phyloP scores from a whole-genome alignment of 768 basidiomycete genomes.

The Terana coerulea region DNA sequence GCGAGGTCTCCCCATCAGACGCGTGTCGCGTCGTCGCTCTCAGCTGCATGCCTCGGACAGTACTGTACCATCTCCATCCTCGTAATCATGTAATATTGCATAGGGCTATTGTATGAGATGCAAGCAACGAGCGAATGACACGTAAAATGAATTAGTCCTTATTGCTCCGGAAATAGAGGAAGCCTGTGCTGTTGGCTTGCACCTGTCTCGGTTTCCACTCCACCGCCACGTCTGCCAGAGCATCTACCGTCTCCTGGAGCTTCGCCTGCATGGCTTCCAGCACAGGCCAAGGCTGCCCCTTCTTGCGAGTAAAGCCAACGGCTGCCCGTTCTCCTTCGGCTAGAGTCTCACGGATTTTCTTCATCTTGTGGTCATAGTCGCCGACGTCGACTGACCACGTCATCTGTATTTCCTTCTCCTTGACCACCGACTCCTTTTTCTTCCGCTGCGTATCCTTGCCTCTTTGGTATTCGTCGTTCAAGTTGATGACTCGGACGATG shows the following conservation, averaged over 20 bases:
- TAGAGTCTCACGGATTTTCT: constrained; percentile 52
- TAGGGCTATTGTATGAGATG: not conserved
- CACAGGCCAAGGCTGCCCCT: constrained; percentile 32
- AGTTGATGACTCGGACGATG: constrained; percentile 56
- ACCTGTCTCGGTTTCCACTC: constrained; percentile 50
- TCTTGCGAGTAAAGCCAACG: constrained; percentile 53
- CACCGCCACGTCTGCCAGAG: constrained; percentile 45
- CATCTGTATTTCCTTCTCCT: constrained; percentile 66
- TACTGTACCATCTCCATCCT: not conserved
- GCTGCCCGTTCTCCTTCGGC: constrained; percentile 57
- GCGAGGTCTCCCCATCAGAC: constrained; percentile 32
- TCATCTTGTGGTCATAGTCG: constrained; percentile 66
- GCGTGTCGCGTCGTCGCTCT: constrained; percentile 15
- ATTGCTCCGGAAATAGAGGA: constrained; percentile 42
- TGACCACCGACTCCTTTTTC: constrained; percentile 25
- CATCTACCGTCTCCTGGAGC: constrained; percentile 37
- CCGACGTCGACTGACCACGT: constrained; percentile 59
- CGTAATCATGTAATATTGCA: not conserved
- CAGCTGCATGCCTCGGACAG: constrained; percentile 13
- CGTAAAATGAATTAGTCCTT: constrained; percentile 4
- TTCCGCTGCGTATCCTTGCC: constrained; percentile 34
- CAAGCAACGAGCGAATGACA: not conserved
- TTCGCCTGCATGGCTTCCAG: constrained; percentile 40
- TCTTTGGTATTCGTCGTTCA: constrained; percentile 38
- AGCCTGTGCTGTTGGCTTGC: constrained; percentile 29